Evolutionary conservation across 1,284 basidiomycete species (phyloP).

Genomic region (Irpex sp.): DNA sequence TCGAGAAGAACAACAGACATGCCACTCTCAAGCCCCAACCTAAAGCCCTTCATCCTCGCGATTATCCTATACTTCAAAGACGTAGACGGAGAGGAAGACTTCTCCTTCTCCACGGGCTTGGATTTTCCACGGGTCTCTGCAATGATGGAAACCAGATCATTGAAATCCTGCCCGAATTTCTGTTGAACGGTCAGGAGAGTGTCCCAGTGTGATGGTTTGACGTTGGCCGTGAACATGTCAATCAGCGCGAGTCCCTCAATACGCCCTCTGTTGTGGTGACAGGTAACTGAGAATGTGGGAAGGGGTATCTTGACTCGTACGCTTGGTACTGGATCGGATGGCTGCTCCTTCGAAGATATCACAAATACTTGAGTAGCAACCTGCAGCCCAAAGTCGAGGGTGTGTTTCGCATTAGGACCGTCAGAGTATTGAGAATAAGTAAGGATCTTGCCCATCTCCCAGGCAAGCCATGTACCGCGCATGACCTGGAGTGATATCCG

Average conservation of each 20-base stretch:
- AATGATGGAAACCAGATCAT: constrained; percentile 67
- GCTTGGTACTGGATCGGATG: constrained; percentile 30
- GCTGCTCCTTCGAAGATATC: constrained; percentile 49
- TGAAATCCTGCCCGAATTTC: constrained; percentile 84
- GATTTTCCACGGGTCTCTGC: constrained; percentile 52
- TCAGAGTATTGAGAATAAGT: constrained; percentile 35
- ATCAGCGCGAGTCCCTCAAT: constrained; percentile 58
- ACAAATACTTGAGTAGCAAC: constrained; percentile 60
- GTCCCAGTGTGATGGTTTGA: constrained; percentile 81
- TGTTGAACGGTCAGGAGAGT: constrained; percentile 76
- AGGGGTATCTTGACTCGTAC: constrained; percentile 58
- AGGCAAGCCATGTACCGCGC: constrained; percentile 81
- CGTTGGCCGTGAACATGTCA: constrained; percentile 64
- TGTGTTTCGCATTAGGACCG: constrained; percentile 32
- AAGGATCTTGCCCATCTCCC: constrained; percentile 53
- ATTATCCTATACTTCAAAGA: constrained; percentile 41
- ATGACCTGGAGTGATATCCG: constrained; percentile 72
- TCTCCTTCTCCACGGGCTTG: constrained; percentile 19
- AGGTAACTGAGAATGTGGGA: constrained; percentile 61
- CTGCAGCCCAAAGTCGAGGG: constrained; percentile 58
- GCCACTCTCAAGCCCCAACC: constrained; percentile 68
- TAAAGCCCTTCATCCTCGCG: constrained; percentile 73
- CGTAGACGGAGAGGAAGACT: constrained; percentile 8
- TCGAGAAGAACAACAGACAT: constrained; percentile 72
- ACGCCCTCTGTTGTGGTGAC: constrained; percentile 43